These are phyloP conservation scores for Edaphochlamys debaryana DNA, from an alignment of 139 green algal species.

Conservation along the genomic window DNA sequence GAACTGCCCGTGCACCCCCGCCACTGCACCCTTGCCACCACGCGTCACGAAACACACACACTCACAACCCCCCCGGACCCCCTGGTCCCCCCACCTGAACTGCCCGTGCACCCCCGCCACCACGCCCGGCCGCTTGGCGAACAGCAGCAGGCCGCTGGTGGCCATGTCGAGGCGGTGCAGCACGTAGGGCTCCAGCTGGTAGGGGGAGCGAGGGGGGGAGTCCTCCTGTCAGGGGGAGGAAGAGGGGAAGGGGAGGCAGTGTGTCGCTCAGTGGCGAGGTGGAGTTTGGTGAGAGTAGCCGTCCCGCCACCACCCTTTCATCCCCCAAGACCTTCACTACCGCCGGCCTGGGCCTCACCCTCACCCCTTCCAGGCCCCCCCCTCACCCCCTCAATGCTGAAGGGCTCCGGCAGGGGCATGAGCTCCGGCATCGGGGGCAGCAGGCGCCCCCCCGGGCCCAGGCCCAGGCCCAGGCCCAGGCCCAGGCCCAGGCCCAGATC, in stretches of 20 bases:
- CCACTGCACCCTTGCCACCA: background rate
- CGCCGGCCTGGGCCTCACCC: no score
- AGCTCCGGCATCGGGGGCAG: background rate
- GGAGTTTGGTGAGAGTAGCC: no score
- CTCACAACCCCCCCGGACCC: background rate
- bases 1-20: background rate
- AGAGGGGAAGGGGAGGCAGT: background rate
- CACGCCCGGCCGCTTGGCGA: conserved; percentile 72
- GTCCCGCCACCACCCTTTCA: no score
- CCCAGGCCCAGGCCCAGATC: no score
- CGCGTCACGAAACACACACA: background rate
- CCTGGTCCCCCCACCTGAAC: conserved; percentile 68
- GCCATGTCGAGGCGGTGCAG: conserved; percentile 67
- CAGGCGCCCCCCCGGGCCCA: background rate
- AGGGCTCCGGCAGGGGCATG: conserved; percentile 8
- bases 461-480: background rate
- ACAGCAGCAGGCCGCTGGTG: conserved; percentile 84
- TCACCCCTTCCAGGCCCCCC: no score
- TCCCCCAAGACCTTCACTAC: no score
- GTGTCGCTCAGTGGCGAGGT: background rate
- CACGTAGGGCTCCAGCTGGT: conserved; percentile 38
- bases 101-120: conserved; percentile 69
- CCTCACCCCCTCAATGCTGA: conserved; percentile 1
- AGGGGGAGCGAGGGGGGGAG: background rate
- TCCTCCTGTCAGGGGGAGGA: background rate